A percentile compares a stretch with the other conserved stretches of the same genome.
Evolutionary conservation across 2,329 filamentous ascomycete genomes (phyloP).

Genomic region (Arachnopeziza araneosa): DNA sequence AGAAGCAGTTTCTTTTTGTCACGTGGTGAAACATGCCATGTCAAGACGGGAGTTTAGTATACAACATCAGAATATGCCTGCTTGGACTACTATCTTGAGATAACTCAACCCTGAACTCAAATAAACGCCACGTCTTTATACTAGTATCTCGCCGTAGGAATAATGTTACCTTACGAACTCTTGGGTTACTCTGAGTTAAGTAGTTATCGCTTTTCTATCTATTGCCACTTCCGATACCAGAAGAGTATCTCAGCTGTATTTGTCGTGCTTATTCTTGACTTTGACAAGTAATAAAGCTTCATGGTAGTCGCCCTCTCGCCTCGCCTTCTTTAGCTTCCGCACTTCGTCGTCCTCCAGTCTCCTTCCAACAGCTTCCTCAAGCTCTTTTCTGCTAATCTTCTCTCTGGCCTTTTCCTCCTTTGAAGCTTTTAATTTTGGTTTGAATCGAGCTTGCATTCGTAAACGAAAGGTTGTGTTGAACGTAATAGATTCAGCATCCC

Average conservation of each 20-base stretch:
- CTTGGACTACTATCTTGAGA: no score
- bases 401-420: constrained; percentile 80
- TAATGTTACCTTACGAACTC: not conserved
- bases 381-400: constrained; percentile 79
- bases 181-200: not conserved
- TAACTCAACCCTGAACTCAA: no score
- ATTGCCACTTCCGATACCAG: not conserved
- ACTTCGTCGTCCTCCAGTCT: constrained; percentile 81
- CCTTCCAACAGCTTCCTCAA: constrained; percentile 76
- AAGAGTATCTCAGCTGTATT: constrained; percentile 48
- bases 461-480: constrained; percentile 72
- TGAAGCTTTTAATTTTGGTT: constrained; percentile 70
- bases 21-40: no score
- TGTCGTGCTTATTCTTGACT: constrained; percentile 90
- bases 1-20: no score
- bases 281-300: constrained; percentile 81
- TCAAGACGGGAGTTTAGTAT: no score
- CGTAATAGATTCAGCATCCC: constrained; percentile 62
- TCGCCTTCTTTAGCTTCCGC: constrained; percentile 71
- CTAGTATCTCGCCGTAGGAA: no score
- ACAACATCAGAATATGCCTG: no score
- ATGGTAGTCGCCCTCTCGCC: constrained; percentile 83
- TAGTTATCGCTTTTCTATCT: not conserved
- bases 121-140: no score
- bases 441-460: constrained; percentile 93